Base-by-base conservation (phyloP, 2,329 filamentous ascomycete genomes). In the Fusarium sp. region DNA sequence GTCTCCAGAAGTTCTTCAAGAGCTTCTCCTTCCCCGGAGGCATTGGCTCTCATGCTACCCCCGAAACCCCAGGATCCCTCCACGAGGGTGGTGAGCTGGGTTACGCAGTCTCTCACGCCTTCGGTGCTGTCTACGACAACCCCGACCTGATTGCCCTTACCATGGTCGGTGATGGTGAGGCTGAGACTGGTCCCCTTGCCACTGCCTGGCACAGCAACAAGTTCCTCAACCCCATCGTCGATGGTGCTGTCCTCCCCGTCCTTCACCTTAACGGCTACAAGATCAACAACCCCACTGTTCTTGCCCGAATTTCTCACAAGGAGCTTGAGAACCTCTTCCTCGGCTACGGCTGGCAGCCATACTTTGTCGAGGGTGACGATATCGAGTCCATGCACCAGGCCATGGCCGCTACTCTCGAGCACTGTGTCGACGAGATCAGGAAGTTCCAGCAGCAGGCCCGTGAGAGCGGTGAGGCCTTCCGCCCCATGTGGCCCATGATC, bases 231-330 rank as follows among this genome's bases (percentile, higher is more conserved):
- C 93, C 93, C 6, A 92, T 93, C 75, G 92, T 89, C 0, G 93
- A 95, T 77, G 93, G 93, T 33, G 93, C 92, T 40, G 93, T 95
- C 9, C 86, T 95, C 2, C 93, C 93, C 0, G 90, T 95, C 7
- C 87, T 95, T 12, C 92, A 95, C 80, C 86, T 95, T 36, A 95
- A 95, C 76, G 93, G 93, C 55, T 95, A 95, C 87, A 95, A 95
- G 86, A 95, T 95, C 85, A 93, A 94, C 85, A 94, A 94, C 81
- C 92, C 92, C 10, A 95, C 91, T 6, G 79, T 95, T 0, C 87
- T 95, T 17, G 90, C 93, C 16, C 90, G 93, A 73, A 92, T 95
- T 78, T 89, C 89, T 49, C 92, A 94, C 80, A 89, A 92, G 70
- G 93, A 95, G 82, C 86, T 95, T 7, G 87, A 90, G 75, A 84